phyloP scores from a whole-genome alignment of 257 asterid species.

The Knoxia roxburghii region DNA sequence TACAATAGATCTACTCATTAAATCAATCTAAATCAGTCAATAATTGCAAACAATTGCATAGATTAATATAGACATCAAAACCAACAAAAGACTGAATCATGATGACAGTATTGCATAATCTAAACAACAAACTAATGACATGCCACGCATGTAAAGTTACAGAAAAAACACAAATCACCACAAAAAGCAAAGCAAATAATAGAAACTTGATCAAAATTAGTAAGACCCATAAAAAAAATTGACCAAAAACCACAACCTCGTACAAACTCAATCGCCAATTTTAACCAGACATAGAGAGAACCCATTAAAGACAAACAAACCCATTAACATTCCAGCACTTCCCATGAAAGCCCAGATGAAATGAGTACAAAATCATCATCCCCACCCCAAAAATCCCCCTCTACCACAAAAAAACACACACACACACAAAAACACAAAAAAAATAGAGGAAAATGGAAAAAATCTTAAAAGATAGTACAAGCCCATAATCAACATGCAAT shows the following conservation, averaged over 20 bases:
- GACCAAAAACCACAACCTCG: neutral
- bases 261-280: neutral
- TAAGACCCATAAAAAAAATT: neutral
- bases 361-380: neutral
- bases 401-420: too few relatives aligned
- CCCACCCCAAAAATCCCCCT: constrained; percentile 8
- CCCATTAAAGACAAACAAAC: constrained; percentile 20
- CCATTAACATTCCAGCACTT: constrained; percentile 20
- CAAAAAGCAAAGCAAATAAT: neutral
- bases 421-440: neutral
- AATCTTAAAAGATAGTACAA: neutral
- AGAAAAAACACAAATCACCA: neutral
- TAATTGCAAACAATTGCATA: neutral
- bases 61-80: constrained; percentile 9
- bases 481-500: constrained; percentile 13
- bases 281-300: constrained; percentile 19
- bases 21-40: constrained; percentile 8
- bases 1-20: constrained; percentile 16
- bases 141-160: neutral
- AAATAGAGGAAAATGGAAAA: neutral
- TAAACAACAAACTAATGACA: neutral
- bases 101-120: neutral
- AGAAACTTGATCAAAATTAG: neutral
- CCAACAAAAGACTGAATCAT: constrained; percentile 12
- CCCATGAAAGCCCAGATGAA: neutral